Base-by-base conservation (phyloP, 2,329 filamentous ascomycete genomes). In the Pseudonectria buxi region DNA sequence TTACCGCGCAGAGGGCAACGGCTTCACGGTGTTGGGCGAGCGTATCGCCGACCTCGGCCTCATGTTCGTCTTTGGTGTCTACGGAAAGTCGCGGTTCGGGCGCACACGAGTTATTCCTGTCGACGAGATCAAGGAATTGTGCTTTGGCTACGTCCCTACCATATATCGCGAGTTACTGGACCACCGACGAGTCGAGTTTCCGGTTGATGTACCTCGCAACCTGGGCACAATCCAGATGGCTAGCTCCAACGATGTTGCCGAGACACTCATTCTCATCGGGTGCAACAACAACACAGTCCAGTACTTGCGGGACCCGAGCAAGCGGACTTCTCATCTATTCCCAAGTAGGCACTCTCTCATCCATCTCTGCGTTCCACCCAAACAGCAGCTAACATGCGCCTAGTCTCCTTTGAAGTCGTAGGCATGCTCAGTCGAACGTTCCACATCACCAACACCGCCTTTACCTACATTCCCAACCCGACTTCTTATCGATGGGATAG, bases 341-440 rank as follows among this genome's bases (percentile, higher is more conserved):
- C 68, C 69, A n/a, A 45, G 71, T 72, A 59, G 39, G 62, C 37
- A 2, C 2, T 15, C 10, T 27, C 13, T n/a, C 26, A 6, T 15
- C 13, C 7, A 14, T 2, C 15, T 22, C 18, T 22, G 5, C 6
- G 2, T 28, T 4, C 4, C 10, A 3, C 10, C 6, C n/a, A n/a
- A 3, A 4, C 11, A 10, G 14, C 5, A 10, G 6, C 44, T 54
- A 32, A 56, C 39, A 9, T 10, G 3, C 10, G 5, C 13, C 7
- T 30, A 75, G 73, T 78, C 1, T 65, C 71, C 0, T 78, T 78
- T 33, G 74, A 78, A 46, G 62, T 78, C 1, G 51, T 76, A 3
- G 74, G 72, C n/a, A 78, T 78, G 74, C 54, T 78, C 1, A 64
- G 66, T 29, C 62, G 64, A 16, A 65, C 64, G 0, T 58, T 76